These are phyloP conservation scores for Eucalyptus erythrocorys DNA, from an alignment of 345 rosid genomes.

Conservation along the genomic window DNA sequence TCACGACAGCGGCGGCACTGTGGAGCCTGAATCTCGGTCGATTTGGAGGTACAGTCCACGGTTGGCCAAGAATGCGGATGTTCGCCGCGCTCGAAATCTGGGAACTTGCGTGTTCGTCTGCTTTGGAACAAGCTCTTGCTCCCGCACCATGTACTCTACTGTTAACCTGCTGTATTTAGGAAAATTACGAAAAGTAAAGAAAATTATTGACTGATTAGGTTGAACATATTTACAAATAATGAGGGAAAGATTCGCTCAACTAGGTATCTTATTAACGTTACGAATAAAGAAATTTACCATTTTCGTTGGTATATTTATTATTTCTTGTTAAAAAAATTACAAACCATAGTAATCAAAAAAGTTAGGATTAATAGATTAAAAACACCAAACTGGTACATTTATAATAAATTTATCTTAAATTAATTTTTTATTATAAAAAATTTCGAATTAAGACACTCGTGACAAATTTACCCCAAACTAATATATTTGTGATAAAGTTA, in stretches of 20 bases:
- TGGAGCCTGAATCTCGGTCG: neutral
- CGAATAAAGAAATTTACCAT: too few species aligned
- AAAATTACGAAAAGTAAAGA: neutral
- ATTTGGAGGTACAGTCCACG: neutral
- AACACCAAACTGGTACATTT: rapidly evolving
- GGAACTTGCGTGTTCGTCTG: neutral
- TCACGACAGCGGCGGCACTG: neutral
- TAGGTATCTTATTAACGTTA: too few species aligned
- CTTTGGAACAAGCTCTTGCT: neutral
- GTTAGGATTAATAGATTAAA: rapidly evolving
- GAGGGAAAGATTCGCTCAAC: too few species aligned
- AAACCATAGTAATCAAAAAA: too few species aligned
- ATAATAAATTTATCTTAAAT: rapidly evolving
- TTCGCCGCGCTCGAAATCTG: neutral
- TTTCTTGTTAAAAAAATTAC: too few species aligned
- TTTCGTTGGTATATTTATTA: too few species aligned
- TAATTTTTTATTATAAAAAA: rapidly evolving
- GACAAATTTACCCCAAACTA: rapidly evolving
- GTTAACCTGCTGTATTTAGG: neutral
- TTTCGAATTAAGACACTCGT: rapidly evolving
- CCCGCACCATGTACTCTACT: neutral
- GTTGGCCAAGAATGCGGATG: neutral
- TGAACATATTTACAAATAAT: neutral
- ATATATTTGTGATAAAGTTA: rapidly evolving
- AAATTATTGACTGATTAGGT: neutral